These are phyloP conservation scores for Plasmopara viticola DNA, from an alignment of 352 stramenopile species.

Conservation along the genomic window DNA sequence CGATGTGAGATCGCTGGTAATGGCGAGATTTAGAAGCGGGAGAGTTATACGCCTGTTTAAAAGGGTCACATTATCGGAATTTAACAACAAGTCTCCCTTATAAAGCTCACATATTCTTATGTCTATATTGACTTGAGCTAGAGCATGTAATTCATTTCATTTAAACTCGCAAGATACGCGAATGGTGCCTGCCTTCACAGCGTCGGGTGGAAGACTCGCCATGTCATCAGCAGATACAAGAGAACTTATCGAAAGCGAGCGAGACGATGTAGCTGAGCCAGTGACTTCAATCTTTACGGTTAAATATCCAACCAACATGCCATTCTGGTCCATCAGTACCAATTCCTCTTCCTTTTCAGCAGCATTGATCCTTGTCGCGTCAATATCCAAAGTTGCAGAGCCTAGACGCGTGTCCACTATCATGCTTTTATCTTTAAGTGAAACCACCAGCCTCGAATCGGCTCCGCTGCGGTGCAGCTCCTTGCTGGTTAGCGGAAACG, in stretches of 20 bases:
- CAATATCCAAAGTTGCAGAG: slow-evolving; percentile 23
- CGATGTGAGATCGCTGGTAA: no score
- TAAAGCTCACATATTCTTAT: no score
- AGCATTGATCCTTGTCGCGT: slow-evolving; percentile 19
- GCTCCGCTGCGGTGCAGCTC: slow-evolving; percentile 35
- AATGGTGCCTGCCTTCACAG: slow-evolving; percentile 35
- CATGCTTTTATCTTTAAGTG: slow-evolving; percentile 39
- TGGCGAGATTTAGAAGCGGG: no score
- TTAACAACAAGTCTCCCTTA: no score
- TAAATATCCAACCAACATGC: slow-evolving; percentile 26
- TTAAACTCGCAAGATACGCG: slow-evolving; percentile 41
- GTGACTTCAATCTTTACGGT: slow-evolving; percentile 33
- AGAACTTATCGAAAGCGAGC: slow-evolving; percentile 25
- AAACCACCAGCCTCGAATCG: slow-evolving; percentile 30
- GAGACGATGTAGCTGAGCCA: slow-evolving; percentile 28
- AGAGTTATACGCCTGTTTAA: no score
- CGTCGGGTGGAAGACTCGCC: slow-evolving; percentile 20
- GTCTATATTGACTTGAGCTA: no score
- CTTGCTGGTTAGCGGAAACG: slow-evolving; percentile 52
- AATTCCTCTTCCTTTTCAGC: slow-evolving; percentile 20
- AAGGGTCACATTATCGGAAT: no score
- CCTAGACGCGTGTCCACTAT: slow-evolving; percentile 31
- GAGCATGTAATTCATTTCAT: slow-evolving; percentile 2
- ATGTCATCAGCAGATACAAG: slow-evolving; percentile 23
- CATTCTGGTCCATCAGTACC: slow-evolving; percentile 24